Conservation (phyloP, 2,329 filamentous ascomycete genomes). For the Onygena corvina region DNA sequence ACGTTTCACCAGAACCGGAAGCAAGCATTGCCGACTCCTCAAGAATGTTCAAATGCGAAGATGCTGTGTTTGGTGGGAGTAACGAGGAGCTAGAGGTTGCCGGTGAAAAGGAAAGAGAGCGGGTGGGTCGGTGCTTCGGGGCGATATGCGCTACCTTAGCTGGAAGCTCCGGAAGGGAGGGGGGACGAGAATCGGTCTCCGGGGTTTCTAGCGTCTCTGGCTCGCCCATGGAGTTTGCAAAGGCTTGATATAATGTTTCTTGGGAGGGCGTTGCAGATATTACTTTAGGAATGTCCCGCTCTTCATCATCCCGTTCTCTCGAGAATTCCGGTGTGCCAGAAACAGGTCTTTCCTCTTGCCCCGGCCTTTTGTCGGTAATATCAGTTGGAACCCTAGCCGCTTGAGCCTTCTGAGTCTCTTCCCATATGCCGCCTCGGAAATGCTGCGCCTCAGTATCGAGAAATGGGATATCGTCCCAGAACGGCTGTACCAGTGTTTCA, state of each 20-base stretch:
- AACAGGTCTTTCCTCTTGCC: slow-evolving; percentile 11
- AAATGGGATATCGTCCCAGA: slow-evolving; percentile 95
- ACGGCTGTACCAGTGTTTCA: slow-evolving; percentile 80
- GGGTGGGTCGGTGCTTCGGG: neutral
- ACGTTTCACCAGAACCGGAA: neutral
- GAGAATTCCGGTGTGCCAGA: neutral
- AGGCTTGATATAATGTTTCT: neutral
- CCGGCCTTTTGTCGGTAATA: slow-evolving; percentile 24
- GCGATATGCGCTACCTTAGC: neutral
- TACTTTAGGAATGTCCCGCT: neutral
- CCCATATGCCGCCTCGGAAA: slow-evolving; percentile 78
- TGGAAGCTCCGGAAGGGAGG: neutral
- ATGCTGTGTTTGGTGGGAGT: neutral
- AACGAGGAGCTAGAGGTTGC: neutral
- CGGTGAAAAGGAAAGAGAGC: neutral
- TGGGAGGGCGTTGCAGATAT: neutral
- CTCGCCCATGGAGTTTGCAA: neutral
- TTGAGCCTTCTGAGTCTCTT: slow-evolving; percentile 15
- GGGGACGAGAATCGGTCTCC: neutral
- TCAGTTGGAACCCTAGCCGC: slow-evolving; percentile 20
- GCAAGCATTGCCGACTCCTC: neutral
- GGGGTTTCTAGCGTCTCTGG: neutral
- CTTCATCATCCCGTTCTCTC: neutral
- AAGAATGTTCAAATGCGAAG: neutral
- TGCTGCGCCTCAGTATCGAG: slow-evolving; percentile 64